phyloP scores from a whole-genome alignment of 2,329 filamentous ascomycete genomes.

The Teratosphaeria epicoccoides region DNA sequence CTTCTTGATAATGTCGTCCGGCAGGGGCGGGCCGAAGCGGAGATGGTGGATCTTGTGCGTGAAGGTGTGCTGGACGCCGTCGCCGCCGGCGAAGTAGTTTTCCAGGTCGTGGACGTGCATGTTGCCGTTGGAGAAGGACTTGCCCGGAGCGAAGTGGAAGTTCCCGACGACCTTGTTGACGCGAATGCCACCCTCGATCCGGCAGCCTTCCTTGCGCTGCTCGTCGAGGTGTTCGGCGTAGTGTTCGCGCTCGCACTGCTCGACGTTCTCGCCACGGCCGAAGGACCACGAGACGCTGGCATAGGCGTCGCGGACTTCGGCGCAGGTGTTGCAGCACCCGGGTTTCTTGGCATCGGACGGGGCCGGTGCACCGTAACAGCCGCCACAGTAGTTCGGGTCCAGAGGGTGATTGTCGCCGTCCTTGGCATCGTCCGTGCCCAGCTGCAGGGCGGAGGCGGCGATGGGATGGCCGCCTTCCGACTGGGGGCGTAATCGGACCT shows the following conservation, averaged over 20 bases:
- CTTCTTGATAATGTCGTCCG: conserved; percentile 59
- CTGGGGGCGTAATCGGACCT: conserved; percentile 67
- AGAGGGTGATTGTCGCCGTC: conserved; percentile 52
- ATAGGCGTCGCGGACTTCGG: conserved; percentile 93
- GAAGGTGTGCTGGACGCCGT: conserved; percentile 69
- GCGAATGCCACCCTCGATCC: conserved; percentile 79
- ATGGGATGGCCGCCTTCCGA: conserved; percentile 67
- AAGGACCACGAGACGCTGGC: conserved; percentile 86
- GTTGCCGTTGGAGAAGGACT: conserved; percentile 91
- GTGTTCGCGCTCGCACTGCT: conserved; percentile 91
- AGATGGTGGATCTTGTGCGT: conserved; percentile 79
- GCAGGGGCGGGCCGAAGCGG: conserved; percentile 85
- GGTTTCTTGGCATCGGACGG: conserved; percentile 62
- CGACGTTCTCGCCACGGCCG: conserved; percentile 79
- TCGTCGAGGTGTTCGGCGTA: conserved; percentile 80
- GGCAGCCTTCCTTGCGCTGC: conserved; percentile 85
- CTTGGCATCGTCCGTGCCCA: conserved; percentile 59
- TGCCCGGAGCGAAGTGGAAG: conserved; percentile 94
- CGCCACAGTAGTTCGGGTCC: conserved; percentile 83
- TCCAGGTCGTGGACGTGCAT: conserved; percentile 97
- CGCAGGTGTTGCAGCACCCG: conserved; percentile 96
- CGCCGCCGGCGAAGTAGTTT: conserved; percentile 74
- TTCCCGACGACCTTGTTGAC: conserved; percentile 99
- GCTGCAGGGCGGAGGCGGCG: conserved; percentile 55
- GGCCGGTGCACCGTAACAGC: conserved; percentile 75